Percentiles rank a stretch among this genome's conserved stretches.
Evolutionary conservation across 495 filamentous ascomycete genomes (phyloP).

Genomic region (Xylaria venustula): DNA sequence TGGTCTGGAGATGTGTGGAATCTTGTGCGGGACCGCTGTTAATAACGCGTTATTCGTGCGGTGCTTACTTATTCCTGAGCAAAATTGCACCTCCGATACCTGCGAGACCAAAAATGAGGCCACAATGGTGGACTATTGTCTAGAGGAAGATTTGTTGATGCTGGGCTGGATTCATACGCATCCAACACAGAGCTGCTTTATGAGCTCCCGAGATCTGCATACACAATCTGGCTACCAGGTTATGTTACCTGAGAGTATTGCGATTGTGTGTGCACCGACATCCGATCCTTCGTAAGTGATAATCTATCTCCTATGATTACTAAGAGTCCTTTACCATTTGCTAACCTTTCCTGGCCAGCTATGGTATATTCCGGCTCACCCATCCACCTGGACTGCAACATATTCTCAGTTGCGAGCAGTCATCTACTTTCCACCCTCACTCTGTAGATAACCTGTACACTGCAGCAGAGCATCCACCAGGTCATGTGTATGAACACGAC

Average conservation of each 20-base stretch:
- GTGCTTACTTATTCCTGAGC: slow-evolving; percentile 84
- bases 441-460: slow-evolving; percentile 71
- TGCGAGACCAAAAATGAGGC: slow-evolving; percentile 89
- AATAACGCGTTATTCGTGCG: slow-evolving; percentile 92
- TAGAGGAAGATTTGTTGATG: slow-evolving; percentile 79
- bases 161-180: slow-evolving; percentile 99
- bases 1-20: slow-evolving; percentile 91
- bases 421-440: slow-evolving; percentile 76
- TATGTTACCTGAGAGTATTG: slow-evolving; percentile 92
- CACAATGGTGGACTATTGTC: slow-evolving; percentile 81
- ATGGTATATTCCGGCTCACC: slow-evolving; percentile 89
- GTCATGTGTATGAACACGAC: slow-evolving; percentile 80
- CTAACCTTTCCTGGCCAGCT: slow-evolving; percentile 48
- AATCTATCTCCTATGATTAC: neutral
- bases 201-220: slow-evolving; percentile 91
- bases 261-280: slow-evolving; percentile 91
- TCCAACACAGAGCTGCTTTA: slow-evolving; percentile 94
- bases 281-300: slow-evolving; percentile 66
- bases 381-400: slow-evolving; percentile 84
- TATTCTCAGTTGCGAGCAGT: slow-evolving; percentile 71
- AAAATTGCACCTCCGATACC: slow-evolving; percentile 83
- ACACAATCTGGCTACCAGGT: slow-evolving; percentile 91
- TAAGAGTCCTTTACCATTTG: neutral
- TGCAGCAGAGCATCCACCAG: slow-evolving; percentile 69
- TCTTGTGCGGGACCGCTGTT: slow-evolving; percentile 86